Base-by-base conservation (phyloP, 2,329 filamentous ascomycete genomes). In the Penicillium verrucosum region DNA sequence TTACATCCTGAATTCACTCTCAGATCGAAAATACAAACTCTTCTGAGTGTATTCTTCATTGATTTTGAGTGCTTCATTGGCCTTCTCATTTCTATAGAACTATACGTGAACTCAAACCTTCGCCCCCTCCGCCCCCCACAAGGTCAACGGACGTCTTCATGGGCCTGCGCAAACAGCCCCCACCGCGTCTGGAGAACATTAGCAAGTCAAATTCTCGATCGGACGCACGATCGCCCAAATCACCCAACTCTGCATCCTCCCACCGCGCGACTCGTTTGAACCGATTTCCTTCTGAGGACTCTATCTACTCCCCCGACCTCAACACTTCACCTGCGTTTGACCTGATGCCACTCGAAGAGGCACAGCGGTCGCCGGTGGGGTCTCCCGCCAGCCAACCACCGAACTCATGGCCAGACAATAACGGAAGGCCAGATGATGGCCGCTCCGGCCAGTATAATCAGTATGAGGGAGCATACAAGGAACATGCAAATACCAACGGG, bases 91-190 rank as follows among this genome's bases (percentile, higher is more conserved):
- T 25, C 10, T 6, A 10, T 45, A 25, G 32, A 38, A 44, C 32
- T 45, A 29, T 23, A 41, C 30, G 16, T 7, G 29, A 49, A 18
- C 34, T 36, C 56, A 46, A 44, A 30, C 2, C 41, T 25, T 29
- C 40, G 29, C 23, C 34, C 49, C 47, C 44, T 36, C 46, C 34
- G 36, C 30, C 21, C 30, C 38, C 53, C 12, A 34, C 5, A n/a
- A 25, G 27, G 30, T 51, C 40, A 38, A 34, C 46, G 29, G 44
- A 53, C 48, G 46, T 61, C 66, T 70, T 71, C 62, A 75, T 75
- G 73, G 73, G 74, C 62, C 65, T 75, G 63, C 71, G 72, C 59
- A 75, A 75, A 65, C 66, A 65, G 62, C 70, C 70, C 60, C 72
- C 73, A 53, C 71, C 72, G 43, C 70, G 68, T 56, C 68, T 75